These are phyloP conservation scores for Metarhizium brunneum DNA, from an alignment of 2,329 filamentous ascomycete genomes.

Conservation along the genomic window DNA sequence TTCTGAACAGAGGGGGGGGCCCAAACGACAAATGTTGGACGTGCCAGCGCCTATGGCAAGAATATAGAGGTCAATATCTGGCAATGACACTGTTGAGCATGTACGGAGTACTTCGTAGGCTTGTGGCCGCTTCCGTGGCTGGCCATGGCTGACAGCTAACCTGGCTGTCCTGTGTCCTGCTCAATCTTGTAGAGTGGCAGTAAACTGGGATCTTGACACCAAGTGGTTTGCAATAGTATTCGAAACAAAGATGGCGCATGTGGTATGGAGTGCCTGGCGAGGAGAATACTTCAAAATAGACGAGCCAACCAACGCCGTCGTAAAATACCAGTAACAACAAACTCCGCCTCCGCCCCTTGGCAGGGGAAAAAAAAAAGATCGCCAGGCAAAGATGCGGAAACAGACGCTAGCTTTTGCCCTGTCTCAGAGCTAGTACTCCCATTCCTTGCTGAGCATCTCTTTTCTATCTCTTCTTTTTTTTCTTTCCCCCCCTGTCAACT, in stretches of 20 bases:
- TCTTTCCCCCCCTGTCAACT: neutral
- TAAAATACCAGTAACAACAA: neutral
- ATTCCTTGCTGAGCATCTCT: neutral
- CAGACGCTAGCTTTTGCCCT: neutral
- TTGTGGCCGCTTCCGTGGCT: no score
- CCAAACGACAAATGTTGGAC: neutral
- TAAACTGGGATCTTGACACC: no score
- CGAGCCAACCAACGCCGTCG: no score
- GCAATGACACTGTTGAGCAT: no score
- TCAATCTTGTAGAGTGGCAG: no score
- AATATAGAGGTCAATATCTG: neutral
- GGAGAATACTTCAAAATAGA: no score
- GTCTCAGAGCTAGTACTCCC: neutral
- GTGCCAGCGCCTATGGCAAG: neutral
- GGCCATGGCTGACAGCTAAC: no score
- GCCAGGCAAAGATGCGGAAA: neutral
- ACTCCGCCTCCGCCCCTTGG: neutral
- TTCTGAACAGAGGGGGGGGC: neutral
- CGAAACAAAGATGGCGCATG: no score
- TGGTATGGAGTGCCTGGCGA: no score
- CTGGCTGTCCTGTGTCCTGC: no score
- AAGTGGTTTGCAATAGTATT: no score
- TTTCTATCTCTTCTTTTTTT: neutral
- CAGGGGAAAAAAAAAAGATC: neutral
- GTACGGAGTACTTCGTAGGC: no score